Evolutionary conservation across 106 monocot genomes (phyloP), one percentile per base, ranked within the genome.

Genomic region (Allium cepa): DNA sequence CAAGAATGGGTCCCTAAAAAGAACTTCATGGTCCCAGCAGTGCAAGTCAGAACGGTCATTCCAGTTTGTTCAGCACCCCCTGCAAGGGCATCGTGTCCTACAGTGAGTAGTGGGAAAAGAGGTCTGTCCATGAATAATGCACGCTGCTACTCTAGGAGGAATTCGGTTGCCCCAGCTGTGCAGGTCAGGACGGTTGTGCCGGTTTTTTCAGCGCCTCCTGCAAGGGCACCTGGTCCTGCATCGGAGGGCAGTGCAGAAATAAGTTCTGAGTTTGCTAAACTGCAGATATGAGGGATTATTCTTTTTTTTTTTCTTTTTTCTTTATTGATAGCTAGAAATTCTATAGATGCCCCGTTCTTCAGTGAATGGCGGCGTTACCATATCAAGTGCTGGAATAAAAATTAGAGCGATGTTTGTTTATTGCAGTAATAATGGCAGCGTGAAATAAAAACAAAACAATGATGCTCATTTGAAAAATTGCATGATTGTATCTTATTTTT

Each of bases 21-120:
- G 11, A 47, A 64, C 48, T 70, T 18, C 47, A 57, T 65, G n/a
- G 73, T 65, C 27, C 73, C 73, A n/a, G 22, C 73, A 11, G 73
- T 73, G 51, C 73, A 73, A 11, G 56, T 73, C 56, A 52, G 72
- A 22, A 63, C 72, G 7, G 72, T 73, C 12, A 52, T 73, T 49
- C 72, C 72, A 8, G 72, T 73, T 9, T 17, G 18, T 49, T 64
- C 64, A 48, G 47, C 15, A 4, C 64, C 64, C 17, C 64, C 64
- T 17, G 64, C 10, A 48, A 47, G 47, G 17, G 1, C 47, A n/a
- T 8, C 47, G 1, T 9, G 49, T 14, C 68, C 76, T 36, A 36
- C 53, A 7, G 53, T 55, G 11, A 55, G 15, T 7, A 55, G 11
- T 11, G 15, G 53, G 53, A 76, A 52, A 8, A 64, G 57, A 70